Evolutionary conservation across 2,329 filamentous ascomycete species (phyloP).

Genomic region (Dactylellina haptotyla): DNA sequence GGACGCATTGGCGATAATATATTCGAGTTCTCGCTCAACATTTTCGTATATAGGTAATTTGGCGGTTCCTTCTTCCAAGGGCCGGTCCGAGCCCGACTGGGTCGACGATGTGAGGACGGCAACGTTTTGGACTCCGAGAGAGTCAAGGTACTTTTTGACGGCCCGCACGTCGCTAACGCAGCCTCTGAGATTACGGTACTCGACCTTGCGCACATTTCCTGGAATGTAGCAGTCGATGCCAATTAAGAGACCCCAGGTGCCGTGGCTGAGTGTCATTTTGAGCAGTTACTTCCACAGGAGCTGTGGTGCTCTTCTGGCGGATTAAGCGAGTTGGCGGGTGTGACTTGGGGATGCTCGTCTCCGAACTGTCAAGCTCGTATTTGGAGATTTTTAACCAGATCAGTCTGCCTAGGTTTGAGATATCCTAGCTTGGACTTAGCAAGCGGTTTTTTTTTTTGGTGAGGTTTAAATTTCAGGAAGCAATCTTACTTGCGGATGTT

Average conservation of each 20-base stretch:
- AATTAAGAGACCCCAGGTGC: conserved; percentile 34
- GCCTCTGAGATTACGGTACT: conserved; percentile 23
- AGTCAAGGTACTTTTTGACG: conserved; percentile 9
- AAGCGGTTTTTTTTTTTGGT: too few species aligned
- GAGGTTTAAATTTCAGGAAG: too few species aligned
- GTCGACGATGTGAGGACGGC: conserved; percentile 17
- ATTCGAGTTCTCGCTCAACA: conserved; percentile 31
- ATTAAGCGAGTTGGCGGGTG: background rate
- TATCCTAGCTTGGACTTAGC: too few species aligned
- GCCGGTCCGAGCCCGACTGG: background rate
- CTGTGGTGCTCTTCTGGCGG: background rate
- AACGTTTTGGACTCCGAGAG: conserved; percentile 16
- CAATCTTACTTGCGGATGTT: too few species aligned
- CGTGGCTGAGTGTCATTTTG: background rate
- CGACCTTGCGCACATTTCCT: conserved; percentile 5
- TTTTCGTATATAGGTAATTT: conserved; percentile 21
- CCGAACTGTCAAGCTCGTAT: too few species aligned
- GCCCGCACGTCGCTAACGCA: conserved; percentile 31
- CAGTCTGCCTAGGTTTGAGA: too few species aligned
- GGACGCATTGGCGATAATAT: conserved; percentile 12
- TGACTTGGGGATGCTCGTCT: background rate
- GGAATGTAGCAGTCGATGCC: conserved; percentile 33
- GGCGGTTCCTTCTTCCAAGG: background rate
- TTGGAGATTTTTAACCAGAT: too few species aligned
- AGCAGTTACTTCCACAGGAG: background rate